A percentile compares a stretch with the other conserved stretches of the same genome.
These are phyloP conservation scores for Populus davidiana DNA, from an alignment of 345 rosid species.

Conservation along the genomic window DNA sequence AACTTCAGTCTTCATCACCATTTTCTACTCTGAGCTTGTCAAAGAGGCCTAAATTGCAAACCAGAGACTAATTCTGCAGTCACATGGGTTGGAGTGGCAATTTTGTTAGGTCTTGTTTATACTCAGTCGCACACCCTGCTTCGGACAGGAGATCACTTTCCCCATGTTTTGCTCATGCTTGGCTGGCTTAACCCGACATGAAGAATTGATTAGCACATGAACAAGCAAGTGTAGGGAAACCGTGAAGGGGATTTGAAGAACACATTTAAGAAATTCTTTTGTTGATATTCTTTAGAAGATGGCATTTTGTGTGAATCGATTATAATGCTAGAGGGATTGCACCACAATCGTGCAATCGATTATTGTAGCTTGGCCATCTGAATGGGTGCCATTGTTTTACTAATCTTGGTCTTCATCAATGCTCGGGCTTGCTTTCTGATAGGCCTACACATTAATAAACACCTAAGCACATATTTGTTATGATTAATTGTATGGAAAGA, in stretches of 20 bases:
- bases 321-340: background rate
- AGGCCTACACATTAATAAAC: background rate
- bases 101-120: conserved; percentile 5
- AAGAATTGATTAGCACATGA: background rate
- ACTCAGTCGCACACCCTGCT: background rate
- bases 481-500: background rate
- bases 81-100: background rate
- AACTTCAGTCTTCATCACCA: conserved; percentile 1
- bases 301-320: background rate
- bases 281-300: background rate
- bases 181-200: background rate
- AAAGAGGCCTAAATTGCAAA: conserved; percentile 26
- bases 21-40: background rate
- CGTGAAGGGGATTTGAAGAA: background rate
- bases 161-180: background rate
- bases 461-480: background rate
- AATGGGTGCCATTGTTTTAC: background rate
- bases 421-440: background rate
- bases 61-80: conserved; percentile 2
- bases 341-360: no score
- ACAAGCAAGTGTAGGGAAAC: background rate
- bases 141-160: background rate
- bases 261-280: background rate
- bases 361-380: background rate
- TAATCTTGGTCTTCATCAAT: background rate